Evolutionary conservation across 2,329 filamentous ascomycete genomes (phyloP), one percentile per base, ranked within the genome.

Genomic region (Dactylonectria macrodidyma): DNA sequence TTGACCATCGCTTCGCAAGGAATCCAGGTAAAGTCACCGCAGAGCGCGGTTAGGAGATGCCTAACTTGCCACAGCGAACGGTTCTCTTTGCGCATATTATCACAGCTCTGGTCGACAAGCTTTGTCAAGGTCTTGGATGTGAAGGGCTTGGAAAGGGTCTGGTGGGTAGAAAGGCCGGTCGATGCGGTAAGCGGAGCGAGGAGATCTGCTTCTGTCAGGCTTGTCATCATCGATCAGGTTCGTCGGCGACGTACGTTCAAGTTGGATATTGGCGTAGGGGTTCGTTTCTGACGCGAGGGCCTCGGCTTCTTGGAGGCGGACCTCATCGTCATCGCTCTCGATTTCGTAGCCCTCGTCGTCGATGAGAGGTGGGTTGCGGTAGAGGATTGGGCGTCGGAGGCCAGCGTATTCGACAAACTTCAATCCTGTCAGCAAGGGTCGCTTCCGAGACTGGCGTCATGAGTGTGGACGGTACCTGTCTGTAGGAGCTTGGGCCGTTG

Each of bases 301-400:
- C 56, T 88, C 83, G 48, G 90, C 90, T 56, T 91, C 88, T 70
- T 87, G 86, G 24, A 89, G 79, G 64, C 86, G 87, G 48, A 91
- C 89, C 64, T 93, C 89, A 68, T 93, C 91, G 66, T 94, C 91
- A 68, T 91, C 90, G 77, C 89, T 92, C 48, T 94, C 91, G 62
- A 94, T 84, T 70, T 93, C 90, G 77, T 93, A 94, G 70, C 93
- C 93, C 73, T 95, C 93, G 52, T 93, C 90, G 81, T 95, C 93
- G 71, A 93, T 84, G 54, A 93, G 84, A 11, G 89, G 88, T 5
- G 92, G 92, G 73, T 95, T 95, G 72, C 88, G 89, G 79, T 90
- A 89, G 70, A 97, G 90, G 72, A 95, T 93, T 62, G 90, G 86
- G 77, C 94, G 88, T 66, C 87, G 85, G 77, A 92, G 91, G 66